Evolutionary conservation across 352 stramenopile species (phyloP), one percentile per base, ranked within the genome.

Genomic region (Phytophthora citricola): DNA sequence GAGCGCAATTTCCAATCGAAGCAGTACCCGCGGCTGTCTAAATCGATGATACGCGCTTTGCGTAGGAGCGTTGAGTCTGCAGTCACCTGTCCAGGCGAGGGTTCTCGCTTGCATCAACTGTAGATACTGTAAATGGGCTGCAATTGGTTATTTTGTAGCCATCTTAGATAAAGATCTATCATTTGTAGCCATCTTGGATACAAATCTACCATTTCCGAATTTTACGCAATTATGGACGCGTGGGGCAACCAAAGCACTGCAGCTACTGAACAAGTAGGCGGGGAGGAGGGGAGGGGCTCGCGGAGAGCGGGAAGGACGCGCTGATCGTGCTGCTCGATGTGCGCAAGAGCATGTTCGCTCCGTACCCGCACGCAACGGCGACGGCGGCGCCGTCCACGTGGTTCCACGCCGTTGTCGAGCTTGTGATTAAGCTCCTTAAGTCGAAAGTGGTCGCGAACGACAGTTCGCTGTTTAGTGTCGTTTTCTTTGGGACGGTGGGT

Each of bases 311-410:
- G 20, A 91, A 90, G 57, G 87, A 95, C 50, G 87, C 79, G 40
- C 75, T 95, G 27, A 78, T 95, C 45, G 78, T 95, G 51, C 66
- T 95, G 32, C 66, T 95, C 41, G 87, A 95, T 69, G 83, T 78
- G 65, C 87, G 87, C 38, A 61, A 76, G 48, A 44, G 52, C 52
- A 93, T 95, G 81, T 91, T 93, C 55, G 62, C 69, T 34, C 73
- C 74, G 24, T 85, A 87, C 48, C 48, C 38, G 0, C 53, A 74
- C 31, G 58, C 56, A 11, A 46, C 66, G 11, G 58, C 10, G 10
- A 36, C 43, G 29, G 40, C 32, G 4, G 43, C 63, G 43, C 71
- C 72, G 12, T 65, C 64, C 11, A 88, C 75, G 22, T 95, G 87
- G 87, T 92, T 95, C 49, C 79, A 92, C 51, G 85, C 85, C 8